Conservation (phyloP, 1,284 basidiomycete genomes). For the Cystobasidium pallidum region DNA sequence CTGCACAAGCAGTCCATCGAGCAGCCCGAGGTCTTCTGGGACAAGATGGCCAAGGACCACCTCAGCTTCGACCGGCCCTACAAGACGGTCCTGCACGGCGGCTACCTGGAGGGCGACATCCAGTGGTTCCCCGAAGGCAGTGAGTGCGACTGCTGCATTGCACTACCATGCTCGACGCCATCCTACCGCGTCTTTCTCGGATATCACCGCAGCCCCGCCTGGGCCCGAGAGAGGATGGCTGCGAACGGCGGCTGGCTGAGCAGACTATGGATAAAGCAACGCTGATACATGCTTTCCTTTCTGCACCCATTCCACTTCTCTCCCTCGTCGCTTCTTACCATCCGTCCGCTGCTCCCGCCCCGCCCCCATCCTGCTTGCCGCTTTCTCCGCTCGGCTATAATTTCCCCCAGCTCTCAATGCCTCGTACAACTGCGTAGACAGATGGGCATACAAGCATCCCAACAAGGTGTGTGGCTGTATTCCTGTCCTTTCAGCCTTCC, state of each 20-base stretch:
- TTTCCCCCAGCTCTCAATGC: constrained; percentile 60
- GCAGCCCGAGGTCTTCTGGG: constrained; percentile 83
- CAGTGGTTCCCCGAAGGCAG: constrained; percentile 74
- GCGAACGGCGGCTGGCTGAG: not conserved
- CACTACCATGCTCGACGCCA: not conserved
- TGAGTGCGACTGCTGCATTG: constrained; percentile 39
- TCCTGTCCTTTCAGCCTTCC: constrained; percentile 49
- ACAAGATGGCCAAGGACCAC: constrained; percentile 75
- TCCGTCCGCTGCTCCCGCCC: constrained; percentile 64
- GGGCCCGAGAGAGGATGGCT: constrained; percentile 1
- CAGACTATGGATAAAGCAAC: not conserved
- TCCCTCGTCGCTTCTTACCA: constrained; percentile 67
- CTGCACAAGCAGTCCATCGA: constrained; percentile 56
- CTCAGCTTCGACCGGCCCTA: constrained; percentile 92
- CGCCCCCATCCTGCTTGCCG: not conserved
- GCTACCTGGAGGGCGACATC: constrained; percentile 84
- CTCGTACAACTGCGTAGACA: constrained; percentile 96
- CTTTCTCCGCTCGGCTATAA: constrained; percentile 6
- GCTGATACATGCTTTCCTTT: not conserved
- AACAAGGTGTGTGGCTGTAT: constrained; percentile 67
- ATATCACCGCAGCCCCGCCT: constrained; percentile 1
- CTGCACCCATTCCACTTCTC: not conserved
- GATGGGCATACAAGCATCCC: constrained; percentile 89
- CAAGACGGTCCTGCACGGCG: constrained; percentile 81
- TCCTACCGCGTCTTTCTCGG: not conserved